Percentiles rank a stretch among this genome's conserved stretches.
phyloP scores from a whole-genome alignment of 306 rosid species.

The Glycine soja region DNA sequence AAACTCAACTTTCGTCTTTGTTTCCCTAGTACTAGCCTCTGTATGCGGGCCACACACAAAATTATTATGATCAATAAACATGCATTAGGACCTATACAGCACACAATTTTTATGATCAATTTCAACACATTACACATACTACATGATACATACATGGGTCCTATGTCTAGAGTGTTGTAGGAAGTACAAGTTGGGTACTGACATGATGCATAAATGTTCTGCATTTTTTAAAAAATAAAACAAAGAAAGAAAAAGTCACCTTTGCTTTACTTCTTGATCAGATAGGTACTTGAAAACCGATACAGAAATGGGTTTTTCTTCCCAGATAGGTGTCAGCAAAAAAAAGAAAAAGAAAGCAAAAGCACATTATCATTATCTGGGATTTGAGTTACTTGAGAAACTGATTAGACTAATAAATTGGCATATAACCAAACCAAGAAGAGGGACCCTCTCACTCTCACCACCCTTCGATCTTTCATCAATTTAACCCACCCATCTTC shows the following conservation, averaged over 20 bases:
- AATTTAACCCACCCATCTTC: slow-evolving; percentile 49
- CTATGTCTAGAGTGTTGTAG: slow-evolving; percentile 19
- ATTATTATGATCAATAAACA: slow-evolving; percentile 14
- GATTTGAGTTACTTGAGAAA: slow-evolving; percentile 20
- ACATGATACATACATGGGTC: neutral
- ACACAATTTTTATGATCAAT: slow-evolving; percentile 38
- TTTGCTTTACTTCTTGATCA: slow-evolving; percentile 40
- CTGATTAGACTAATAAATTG: slow-evolving; percentile 41
- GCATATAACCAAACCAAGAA: slow-evolving; percentile 40
- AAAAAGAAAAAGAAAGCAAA: neutral
- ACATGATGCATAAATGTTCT: slow-evolving; percentile 38
- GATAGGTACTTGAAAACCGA: slow-evolving; percentile 30
- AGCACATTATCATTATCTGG: slow-evolving; percentile 6
- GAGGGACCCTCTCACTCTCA: slow-evolving; percentile 42
- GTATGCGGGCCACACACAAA: slow-evolving; percentile 23
- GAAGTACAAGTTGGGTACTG: slow-evolving; percentile 33
- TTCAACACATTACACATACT: too few relatives aligned
- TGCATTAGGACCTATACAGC: slow-evolving; percentile 15
- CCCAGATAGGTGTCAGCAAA: slow-evolving; percentile 21
- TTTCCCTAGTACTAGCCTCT: slow-evolving; percentile 26
- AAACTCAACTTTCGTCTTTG: neutral
- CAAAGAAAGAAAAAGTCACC: slow-evolving; percentile 29
- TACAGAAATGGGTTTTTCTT: slow-evolving; percentile 29
- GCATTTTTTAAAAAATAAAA: slow-evolving; percentile 9
- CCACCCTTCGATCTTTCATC: neutral